A percentile compares a stretch with the other conserved stretches of the same genome.
phyloP scores from a whole-genome alignment of 495 filamentous ascomycete genomes.

The Darksidea phi region DNA sequence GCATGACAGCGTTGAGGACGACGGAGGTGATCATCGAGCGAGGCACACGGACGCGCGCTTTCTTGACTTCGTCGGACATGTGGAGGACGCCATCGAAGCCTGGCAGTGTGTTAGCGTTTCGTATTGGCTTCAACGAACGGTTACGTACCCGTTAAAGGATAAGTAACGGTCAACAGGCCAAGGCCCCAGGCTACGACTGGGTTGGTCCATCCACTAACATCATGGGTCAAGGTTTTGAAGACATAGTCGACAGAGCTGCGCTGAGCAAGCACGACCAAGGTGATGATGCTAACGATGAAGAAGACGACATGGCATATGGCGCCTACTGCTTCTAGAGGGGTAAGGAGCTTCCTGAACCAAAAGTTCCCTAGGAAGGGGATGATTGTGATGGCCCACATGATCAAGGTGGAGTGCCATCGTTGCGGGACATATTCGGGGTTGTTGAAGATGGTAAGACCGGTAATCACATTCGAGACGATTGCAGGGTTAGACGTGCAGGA shows the following conservation, averaged over 20 bases:
- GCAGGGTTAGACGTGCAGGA: conserved; percentile 29
- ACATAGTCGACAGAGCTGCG: conserved; percentile 26
- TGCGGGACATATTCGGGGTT: conserved; percentile 26
- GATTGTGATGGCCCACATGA: conserved; percentile 33
- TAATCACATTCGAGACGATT: conserved; percentile 30
- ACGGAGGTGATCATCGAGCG: conserved; percentile 33
- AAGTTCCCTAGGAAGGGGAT: conserved; percentile 26
- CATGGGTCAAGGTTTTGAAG: conserved; percentile 24
- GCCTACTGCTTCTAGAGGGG: conserved; percentile 29
- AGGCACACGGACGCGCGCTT: conserved; percentile 26
- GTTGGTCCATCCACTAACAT: conserved; percentile 30
- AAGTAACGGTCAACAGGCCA: conserved; percentile 24
- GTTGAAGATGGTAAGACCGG: conserved; percentile 30
- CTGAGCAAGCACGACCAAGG: conserved; percentile 25
- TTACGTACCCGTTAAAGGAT: conserved; percentile 26
- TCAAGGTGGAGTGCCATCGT: conserved; percentile 32
- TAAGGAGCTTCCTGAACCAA: conserved; percentile 33
- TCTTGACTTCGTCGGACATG: conserved; percentile 36
- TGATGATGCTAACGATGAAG: conserved; percentile 33
- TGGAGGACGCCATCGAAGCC: conserved; percentile 36
- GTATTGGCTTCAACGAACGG: neutral
- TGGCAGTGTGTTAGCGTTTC: conserved; percentile 3
- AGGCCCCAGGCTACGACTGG: conserved; percentile 25
- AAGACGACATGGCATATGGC: conserved; percentile 32
- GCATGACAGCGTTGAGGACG: conserved; percentile 31